Evolutionary conservation across 78 protist genomes (phyloP), one percentile per base, ranked within the genome.

Genomic region (Dictyostelium brefeldianum): DNA sequence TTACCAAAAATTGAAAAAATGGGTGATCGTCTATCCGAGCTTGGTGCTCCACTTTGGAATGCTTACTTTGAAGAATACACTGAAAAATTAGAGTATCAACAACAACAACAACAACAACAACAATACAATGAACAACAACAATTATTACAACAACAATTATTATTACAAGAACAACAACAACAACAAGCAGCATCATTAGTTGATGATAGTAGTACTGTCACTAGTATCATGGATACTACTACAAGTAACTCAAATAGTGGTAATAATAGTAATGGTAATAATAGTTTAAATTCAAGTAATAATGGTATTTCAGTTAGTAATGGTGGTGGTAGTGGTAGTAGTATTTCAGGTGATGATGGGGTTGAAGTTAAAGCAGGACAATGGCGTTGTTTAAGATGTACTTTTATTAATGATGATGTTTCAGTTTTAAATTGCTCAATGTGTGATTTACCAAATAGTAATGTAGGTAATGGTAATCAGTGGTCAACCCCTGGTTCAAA

Each of bases 301-400:
- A 59, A 18, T 59, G 17, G 77, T 36, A 69, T 25, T 46, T 7
- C 8, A 15, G 31, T 1, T 1, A 69, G 17, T 36, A 69, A 46
- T 69, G 31, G 51, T 69, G 25, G 48, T 43, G 12, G 25, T 41
- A 11, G n/a, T 73, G 59, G 65, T 25, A 79, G 15, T 54, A 43
- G 50, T 31, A 1, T 47, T 22, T 11, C 87, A 10, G 47, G 27
- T 0, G 92, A 85, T 25, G 83, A 71, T 20, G 74, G 17, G 0
- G 83, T 85, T 11, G 83, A 29, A n/a, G 27, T 85, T 9, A 73
- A 75, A 48, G 67, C 92, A 8, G 83, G 83, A 59, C 92, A 85
- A 51, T 85, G 92, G 92, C n/a, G 92, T 25, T 85, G 92, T 85
- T 22, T 22, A 36, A 18, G 22, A 20, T 85, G 92, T 59, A 85